A percentile compares a stretch with the other conserved stretches of the same genome.
Conservation (phyloP, 2,329 filamentous ascomycete genomes). For the Fusarium euwallaceae region DNA sequence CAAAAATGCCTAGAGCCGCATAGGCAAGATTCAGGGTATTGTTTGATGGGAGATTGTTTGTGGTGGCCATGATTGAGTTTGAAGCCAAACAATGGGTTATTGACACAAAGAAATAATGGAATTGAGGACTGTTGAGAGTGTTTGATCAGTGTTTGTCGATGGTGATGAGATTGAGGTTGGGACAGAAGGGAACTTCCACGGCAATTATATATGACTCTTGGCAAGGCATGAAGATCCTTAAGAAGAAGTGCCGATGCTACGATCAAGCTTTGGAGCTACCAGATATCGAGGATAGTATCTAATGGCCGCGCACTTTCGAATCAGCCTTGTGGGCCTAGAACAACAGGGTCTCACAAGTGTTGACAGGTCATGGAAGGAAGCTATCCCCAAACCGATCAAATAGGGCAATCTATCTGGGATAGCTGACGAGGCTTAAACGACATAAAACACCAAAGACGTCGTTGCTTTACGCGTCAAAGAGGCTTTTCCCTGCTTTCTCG, state of each 20-base stretch:
- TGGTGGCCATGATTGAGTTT: background rate
- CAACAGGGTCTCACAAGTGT: background rate
- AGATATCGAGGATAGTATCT: background rate
- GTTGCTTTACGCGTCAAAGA: background rate
- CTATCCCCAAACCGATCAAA: background rate
- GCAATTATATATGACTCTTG: background rate
- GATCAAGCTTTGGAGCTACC: background rate
- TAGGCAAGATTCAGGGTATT: background rate
- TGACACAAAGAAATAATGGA: background rate
- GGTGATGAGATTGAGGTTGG: background rate
- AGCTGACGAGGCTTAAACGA: background rate
- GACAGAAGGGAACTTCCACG: background rate
- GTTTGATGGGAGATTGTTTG: background rate
- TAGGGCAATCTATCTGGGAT: background rate
- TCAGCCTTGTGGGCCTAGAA: conserved; percentile 1
- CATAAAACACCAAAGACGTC: background rate
- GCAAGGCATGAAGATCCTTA: background rate
- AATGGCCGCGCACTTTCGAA: background rate
- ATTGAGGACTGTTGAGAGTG: background rate
- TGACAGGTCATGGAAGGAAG: background rate
- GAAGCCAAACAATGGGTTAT: background rate
- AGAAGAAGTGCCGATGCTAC: background rate
- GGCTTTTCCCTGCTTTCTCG: background rate
- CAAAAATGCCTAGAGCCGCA: background rate
- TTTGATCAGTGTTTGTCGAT: background rate